These are phyloP conservation scores for Fusarium subglutinans DNA, from an alignment of 2,329 filamentous ascomycete genomes.

Conservation along the genomic window DNA sequence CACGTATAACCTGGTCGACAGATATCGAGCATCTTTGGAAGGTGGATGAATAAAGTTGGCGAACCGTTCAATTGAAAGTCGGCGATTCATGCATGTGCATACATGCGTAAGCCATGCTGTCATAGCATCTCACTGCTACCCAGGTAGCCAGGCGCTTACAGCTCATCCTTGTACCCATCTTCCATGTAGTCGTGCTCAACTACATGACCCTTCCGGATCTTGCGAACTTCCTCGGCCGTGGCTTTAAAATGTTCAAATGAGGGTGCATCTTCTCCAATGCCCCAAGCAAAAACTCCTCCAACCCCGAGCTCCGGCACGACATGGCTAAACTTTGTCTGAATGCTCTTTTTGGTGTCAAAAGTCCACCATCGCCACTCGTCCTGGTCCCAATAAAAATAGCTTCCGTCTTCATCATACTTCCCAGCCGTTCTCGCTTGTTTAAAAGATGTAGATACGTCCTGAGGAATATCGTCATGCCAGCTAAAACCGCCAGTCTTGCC, in stretches of 20 bases:
- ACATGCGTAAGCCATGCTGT: slow-evolving; percentile 4
- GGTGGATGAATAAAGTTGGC: not conserved
- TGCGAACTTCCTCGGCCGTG: slow-evolving; percentile 41
- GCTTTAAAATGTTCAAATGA: slow-evolving; percentile 53
- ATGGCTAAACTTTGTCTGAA: slow-evolving; percentile 68
- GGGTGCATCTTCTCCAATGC: slow-evolving; percentile 72
- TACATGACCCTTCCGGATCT: slow-evolving; percentile 11
- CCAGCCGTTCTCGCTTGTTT: slow-evolving; percentile 62
- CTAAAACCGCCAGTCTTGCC: slow-evolving; percentile 68
- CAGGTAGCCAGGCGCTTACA: slow-evolving; percentile 26
- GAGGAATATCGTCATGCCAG: slow-evolving; percentile 64
- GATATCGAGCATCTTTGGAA: not conserved
- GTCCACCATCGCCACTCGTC: slow-evolving; percentile 74
- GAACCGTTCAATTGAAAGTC: slow-evolving; percentile 4
- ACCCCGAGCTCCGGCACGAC: slow-evolving; percentile 66
- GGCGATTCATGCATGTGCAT: slow-evolving; percentile 12
- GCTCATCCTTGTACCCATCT: slow-evolving; percentile 41
- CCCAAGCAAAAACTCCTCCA: slow-evolving; percentile 81
- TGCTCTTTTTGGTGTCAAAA: slow-evolving; percentile 72
- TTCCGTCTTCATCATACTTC: slow-evolving; percentile 66
- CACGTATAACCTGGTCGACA: slow-evolving; percentile 8
- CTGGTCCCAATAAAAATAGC: slow-evolving; percentile 74
- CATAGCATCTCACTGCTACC: not conserved
- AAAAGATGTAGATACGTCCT: slow-evolving; percentile 66
- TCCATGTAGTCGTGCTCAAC: not conserved